Evolutionary conservation across 306 rosid genomes (phyloP).

Genomic region (Vigna nakashimae): DNA sequence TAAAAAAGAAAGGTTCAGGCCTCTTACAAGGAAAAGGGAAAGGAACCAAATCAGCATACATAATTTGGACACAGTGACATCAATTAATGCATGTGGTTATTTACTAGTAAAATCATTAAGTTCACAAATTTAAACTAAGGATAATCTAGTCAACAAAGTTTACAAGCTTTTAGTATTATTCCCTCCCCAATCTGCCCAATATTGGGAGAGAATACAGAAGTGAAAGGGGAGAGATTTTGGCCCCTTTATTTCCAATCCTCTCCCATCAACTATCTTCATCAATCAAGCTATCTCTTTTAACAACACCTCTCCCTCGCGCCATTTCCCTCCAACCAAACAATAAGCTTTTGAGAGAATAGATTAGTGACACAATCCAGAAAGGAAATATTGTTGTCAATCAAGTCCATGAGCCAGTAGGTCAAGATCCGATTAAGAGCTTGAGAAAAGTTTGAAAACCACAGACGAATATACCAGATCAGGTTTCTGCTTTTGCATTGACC

Average conservation of each 20-base stretch:
- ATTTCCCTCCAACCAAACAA: not conserved
- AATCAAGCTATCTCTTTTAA: not conserved
- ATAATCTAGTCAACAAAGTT: not conserved
- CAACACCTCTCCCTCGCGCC: not conserved
- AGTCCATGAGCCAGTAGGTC: not conserved
- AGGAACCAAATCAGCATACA: not conserved
- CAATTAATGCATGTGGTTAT: not conserved
- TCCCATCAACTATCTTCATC: not conserved
- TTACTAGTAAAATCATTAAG: not conserved
- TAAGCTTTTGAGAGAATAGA: not conserved
- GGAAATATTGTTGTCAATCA: constrained; percentile 18
- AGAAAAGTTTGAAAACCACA: constrained; percentile 32
- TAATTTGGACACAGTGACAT: constrained; percentile 8
- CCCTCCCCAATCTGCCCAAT: not conserved
- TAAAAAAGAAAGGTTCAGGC: constrained; percentile 16
- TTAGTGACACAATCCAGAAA: not conserved
- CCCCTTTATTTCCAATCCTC: not conserved
- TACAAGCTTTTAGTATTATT: not conserved
- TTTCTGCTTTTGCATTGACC: constrained; percentile 79
- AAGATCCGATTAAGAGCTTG: not conserved
- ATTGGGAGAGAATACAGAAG: not conserved
- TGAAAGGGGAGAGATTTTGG: not conserved
- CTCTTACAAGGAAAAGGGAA: not conserved
- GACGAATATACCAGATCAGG: constrained; percentile 69
- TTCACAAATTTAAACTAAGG: not conserved